Evolutionary conservation across 352 stramenopile genomes (phyloP).

Genomic region (Globisporangium cystogenes): DNA sequence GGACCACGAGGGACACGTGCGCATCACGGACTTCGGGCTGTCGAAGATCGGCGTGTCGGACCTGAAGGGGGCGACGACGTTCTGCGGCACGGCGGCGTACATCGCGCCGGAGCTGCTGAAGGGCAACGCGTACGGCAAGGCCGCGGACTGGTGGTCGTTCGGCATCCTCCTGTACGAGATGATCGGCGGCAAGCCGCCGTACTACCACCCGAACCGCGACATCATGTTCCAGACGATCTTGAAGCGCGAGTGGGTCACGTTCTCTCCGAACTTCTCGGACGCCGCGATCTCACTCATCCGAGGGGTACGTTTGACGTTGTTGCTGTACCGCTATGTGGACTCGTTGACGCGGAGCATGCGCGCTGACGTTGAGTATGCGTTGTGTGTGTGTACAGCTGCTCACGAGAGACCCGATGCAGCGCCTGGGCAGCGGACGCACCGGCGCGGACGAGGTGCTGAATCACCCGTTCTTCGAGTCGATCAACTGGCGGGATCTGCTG

Average conservation of each 20-base stretch:
- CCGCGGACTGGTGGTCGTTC: constrained; percentile 95
- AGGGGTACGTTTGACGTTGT: constrained; percentile 59
- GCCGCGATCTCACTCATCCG: constrained; percentile 88
- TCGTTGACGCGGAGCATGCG: neutral
- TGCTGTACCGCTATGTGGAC: neutral
- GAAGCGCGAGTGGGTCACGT: constrained; percentile 92
- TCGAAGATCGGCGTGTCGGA: constrained; percentile 90
- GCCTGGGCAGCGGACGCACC: constrained; percentile 91
- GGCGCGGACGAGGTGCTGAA: constrained; percentile 89
- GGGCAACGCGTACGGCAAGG: constrained; percentile 87
- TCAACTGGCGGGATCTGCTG: constrained; percentile 88
- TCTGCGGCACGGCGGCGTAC: constrained; percentile 93
- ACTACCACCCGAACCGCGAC: constrained; percentile 89
- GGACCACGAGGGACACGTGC: constrained; percentile 91
- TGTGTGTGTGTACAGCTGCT: constrained; percentile 69
- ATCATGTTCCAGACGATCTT: constrained; percentile 92
- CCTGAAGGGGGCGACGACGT: constrained; percentile 85
- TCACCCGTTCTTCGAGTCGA: constrained; percentile 90
- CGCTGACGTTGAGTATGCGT: neutral
- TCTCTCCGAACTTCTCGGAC: constrained; percentile 92
- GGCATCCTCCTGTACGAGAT: constrained; percentile 95
- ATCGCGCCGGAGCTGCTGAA: constrained; percentile 91
- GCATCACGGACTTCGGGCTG: constrained; percentile 94
- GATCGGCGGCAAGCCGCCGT: constrained; percentile 90
- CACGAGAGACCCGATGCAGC: constrained; percentile 92